Percentiles rank a stretch among this genome's conserved stretches.
These are phyloP conservation scores for Ochetophila trinervis DNA, from an alignment of 306 rosid species.

Conservation along the genomic window DNA sequence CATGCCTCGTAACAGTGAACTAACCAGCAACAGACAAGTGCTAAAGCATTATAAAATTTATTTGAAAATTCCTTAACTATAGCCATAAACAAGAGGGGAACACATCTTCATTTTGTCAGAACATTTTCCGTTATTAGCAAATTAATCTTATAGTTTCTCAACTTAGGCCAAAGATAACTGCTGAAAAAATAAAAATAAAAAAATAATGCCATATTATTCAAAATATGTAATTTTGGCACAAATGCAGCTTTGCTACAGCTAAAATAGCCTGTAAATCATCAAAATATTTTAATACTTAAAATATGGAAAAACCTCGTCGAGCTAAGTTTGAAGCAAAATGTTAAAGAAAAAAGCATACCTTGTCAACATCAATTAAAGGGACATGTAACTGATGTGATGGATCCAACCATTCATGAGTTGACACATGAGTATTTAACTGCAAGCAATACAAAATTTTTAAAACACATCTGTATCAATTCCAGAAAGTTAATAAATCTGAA, in stretches of 20 bases:
- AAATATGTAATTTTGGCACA: neutral
- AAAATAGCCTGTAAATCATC: neutral
- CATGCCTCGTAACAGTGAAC: neutral
- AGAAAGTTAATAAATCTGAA: neutral
- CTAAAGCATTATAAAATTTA: neutral
- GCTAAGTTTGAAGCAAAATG: neutral
- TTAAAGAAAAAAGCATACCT: constrained; percentile 66
- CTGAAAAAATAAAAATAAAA: neutral
- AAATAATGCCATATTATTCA: neutral
- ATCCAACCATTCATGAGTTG: constrained; percentile 61
- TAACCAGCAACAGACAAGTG: neutral
- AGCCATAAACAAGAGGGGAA: neutral
- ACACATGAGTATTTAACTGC: constrained; percentile 42
- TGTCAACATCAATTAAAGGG: constrained; percentile 91
- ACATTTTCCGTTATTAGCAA: neutral
- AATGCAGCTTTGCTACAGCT: neutral
- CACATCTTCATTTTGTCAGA: neutral
- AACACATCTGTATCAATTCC: neutral
- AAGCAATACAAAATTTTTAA: constrained; percentile 11
- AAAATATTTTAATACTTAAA: neutral
- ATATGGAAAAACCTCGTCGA: neutral
- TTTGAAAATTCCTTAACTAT: neutral
- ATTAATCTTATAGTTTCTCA: neutral
- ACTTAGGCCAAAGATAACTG: neutral
- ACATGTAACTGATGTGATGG: constrained; percentile 66